Percentiles rank a stretch among this genome's conserved stretches.
phyloP scores from a whole-genome alignment of 805 yeast genomes.

The Cyberlindnera mississippiensis region DNA sequence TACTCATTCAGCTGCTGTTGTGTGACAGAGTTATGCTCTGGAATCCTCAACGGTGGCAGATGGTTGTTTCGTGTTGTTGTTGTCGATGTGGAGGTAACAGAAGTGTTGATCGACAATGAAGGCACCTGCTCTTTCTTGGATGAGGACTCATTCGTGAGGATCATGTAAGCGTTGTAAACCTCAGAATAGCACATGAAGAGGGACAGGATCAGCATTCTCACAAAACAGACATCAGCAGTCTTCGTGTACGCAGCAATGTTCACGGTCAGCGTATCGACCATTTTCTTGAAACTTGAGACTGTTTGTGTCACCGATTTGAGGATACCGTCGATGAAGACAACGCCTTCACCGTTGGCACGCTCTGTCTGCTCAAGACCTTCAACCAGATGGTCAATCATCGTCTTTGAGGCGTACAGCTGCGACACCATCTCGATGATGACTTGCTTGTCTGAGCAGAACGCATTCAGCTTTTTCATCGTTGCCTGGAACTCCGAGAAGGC shows the following conservation, averaged over 20 bases:
- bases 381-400: conserved; percentile 52
- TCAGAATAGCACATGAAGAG: conserved; percentile 63
- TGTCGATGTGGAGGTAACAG: conserved; percentile 12
- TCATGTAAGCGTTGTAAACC: conserved; percentile 59
- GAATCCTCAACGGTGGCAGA: conserved; percentile 26
- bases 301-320: conserved; percentile 16
- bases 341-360: conserved; percentile 12
- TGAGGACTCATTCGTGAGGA: conserved; percentile 26
- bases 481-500: conserved; percentile 63
- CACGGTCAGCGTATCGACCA: conserved; percentile 45
- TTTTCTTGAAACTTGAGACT: conserved; percentile 44
- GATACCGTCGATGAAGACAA: conserved; percentile 15
- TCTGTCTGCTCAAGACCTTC: conserved; percentile 52
- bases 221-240: conserved; percentile 58
- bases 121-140: neutral
- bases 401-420: conserved; percentile 45
- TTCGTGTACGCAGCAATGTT: conserved; percentile 47
- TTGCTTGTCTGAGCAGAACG: conserved; percentile 54
- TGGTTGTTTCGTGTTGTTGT: conserved; percentile 10
- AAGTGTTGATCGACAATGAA: neutral
- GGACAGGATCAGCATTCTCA: conserved; percentile 59
- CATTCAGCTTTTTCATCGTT: conserved; percentile 50
- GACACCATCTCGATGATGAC: conserved; percentile 52
- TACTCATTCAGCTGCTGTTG: conserved; percentile 30
- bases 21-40: conserved; percentile 20